Conservation (phyloP, 495 filamentous ascomycete genomes). For the Tuber indicum region DNA sequence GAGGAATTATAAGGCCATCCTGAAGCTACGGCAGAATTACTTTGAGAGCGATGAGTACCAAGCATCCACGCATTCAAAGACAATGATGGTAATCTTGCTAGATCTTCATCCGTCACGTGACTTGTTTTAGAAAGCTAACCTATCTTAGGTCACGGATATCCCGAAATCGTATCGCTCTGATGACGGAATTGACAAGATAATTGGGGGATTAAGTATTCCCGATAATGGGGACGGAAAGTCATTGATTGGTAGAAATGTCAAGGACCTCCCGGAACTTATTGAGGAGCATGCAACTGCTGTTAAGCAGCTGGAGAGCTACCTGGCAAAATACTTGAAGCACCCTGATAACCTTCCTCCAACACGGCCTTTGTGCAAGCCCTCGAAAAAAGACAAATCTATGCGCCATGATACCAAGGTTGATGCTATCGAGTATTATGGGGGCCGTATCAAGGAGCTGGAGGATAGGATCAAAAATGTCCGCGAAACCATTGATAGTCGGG, state of each 20-base stretch:
- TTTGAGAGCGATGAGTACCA: conserved; percentile 87
- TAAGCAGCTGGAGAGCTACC: conserved; percentile 67
- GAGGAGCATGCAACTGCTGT: conserved; percentile 77
- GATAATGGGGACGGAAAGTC: conserved; percentile 37
- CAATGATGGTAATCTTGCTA: conserved; percentile 62
- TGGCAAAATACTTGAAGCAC: conserved; percentile 84
- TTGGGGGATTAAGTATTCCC: conserved; percentile 28
- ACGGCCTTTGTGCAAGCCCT: conserved; percentile 72
- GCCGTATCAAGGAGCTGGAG: conserved; percentile 76
- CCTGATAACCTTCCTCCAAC: conserved; percentile 70
- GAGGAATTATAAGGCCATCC: conserved; percentile 75
- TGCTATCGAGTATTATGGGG: conserved; percentile 86
- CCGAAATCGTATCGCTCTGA: conserved; percentile 66
- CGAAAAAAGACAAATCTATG: conserved; percentile 60
- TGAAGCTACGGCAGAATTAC: conserved; percentile 64
- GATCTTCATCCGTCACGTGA: neutral
- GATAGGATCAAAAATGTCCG: conserved; percentile 75
- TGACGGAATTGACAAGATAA: conserved; percentile 61
- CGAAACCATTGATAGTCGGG: conserved; percentile 71
- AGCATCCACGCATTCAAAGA: conserved; percentile 77
- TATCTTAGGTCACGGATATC: conserved; percentile 68
- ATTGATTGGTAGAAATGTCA: conserved; percentile 83
- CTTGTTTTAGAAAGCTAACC: conserved; percentile 27
- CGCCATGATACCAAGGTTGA: conserved; percentile 71
- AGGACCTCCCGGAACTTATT: conserved; percentile 74